phyloP scores from a whole-genome alignment of 768 basidiomycete genomes.

The Leccinum variicolor region DNA sequence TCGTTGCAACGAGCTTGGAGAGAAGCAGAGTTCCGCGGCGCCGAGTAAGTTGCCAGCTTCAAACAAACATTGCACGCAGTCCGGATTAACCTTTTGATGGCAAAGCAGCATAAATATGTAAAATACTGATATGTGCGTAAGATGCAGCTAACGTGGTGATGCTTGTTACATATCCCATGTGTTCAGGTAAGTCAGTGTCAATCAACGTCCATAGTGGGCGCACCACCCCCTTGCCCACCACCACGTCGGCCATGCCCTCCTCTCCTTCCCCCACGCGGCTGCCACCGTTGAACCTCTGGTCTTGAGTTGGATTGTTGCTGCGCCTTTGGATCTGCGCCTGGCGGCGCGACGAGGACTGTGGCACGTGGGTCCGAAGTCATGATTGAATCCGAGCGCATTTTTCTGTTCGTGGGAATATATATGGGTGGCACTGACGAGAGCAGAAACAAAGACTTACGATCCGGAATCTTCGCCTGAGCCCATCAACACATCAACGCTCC shows the following conservation, averaged over 20 bases:
- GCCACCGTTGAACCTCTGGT: slow-evolving; percentile 25
- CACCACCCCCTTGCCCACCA: slow-evolving; percentile 14
- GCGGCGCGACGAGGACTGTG: slow-evolving; percentile 63
- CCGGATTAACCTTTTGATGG: not conserved
- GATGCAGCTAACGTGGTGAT: slow-evolving; percentile 16
- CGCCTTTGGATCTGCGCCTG: slow-evolving; percentile 55
- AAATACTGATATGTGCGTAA: slow-evolving; percentile 24
- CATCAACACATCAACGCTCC: slow-evolving; percentile 55
- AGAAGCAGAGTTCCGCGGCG: not conserved
- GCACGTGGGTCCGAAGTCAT: slow-evolving; percentile 60
- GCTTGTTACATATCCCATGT: slow-evolving; percentile 10
- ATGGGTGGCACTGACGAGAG: not conserved
- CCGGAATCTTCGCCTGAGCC: slow-evolving; percentile 39
- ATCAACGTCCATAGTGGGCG: slow-evolving; percentile 28
- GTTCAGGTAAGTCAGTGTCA: slow-evolving; percentile 11
- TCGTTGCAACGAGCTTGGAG: not conserved
- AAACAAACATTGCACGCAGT: too few relatives aligned
- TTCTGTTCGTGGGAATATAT: slow-evolving; percentile 41
- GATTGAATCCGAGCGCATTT: slow-evolving; percentile 82
- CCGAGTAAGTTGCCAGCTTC: too few relatives aligned
- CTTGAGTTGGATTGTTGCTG: slow-evolving; percentile 37
- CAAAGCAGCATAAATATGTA: slow-evolving; percentile 20
- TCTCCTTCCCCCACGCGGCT: slow-evolving; percentile 21
- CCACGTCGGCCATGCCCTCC: slow-evolving; percentile 24
- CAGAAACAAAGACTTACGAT: slow-evolving; percentile 43